Conservation (phyloP, 768 basidiomycete genomes). For the Udeniomyces megalosporus region DNA sequence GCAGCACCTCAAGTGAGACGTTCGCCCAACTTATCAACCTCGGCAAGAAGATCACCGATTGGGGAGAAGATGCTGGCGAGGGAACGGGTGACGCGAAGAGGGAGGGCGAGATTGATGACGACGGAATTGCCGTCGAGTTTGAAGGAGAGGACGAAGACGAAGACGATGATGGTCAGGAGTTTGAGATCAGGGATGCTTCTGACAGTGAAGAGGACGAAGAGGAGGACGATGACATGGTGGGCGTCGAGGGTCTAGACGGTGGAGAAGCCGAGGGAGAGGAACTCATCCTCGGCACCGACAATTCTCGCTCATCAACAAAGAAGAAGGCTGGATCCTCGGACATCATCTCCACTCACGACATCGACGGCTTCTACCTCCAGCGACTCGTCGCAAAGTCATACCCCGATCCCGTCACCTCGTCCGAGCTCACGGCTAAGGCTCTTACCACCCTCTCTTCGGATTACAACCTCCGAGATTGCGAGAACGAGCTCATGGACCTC, state of each 20-base stretch:
- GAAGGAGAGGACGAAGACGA: constrained; percentile 94
- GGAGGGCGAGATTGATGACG: constrained; percentile 82
- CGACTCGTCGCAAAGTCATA: constrained; percentile 80
- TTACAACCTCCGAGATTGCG: constrained; percentile 72
- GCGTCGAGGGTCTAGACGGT: constrained; percentile 19
- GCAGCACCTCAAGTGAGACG: constrained; percentile 52
- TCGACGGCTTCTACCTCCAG: constrained; percentile 98
- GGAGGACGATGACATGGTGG: constrained; percentile 35
- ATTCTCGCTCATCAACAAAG: not conserved
- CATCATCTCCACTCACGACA: constrained; percentile 67
- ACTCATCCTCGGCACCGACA: constrained; percentile 49
- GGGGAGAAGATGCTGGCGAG: constrained; percentile 33
- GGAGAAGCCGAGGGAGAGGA: constrained; percentile 29
- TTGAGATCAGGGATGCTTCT: constrained; percentile 63
- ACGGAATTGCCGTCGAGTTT: constrained; percentile 94
- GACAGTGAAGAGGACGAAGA: constrained; percentile 55
- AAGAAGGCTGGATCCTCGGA: constrained; percentile 44
- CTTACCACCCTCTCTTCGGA: constrained; percentile 64
- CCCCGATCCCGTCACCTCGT: constrained; percentile 82
- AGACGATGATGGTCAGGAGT: constrained; percentile 52
- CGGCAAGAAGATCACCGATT: constrained; percentile 92
- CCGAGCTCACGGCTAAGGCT: constrained; percentile 73
- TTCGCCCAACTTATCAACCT: constrained; percentile 72
- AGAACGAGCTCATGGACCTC: constrained; percentile 90
- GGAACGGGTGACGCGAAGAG: constrained; percentile 56